Conservation (phyloP, 2,329 filamentous ascomycete species). For the Colletotrichum costaricense region DNA sequence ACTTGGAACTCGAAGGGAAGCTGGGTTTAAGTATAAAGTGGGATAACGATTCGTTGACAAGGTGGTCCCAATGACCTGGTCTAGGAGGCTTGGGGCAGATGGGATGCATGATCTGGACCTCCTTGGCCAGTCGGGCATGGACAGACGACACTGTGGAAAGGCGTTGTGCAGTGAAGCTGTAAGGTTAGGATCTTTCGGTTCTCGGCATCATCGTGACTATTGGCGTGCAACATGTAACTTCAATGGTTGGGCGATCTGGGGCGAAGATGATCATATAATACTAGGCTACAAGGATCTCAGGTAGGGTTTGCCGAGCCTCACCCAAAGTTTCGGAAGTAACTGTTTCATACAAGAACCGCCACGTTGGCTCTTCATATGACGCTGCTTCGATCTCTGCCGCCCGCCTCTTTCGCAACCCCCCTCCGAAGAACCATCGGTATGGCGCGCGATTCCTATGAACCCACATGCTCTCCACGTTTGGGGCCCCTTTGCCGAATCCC, state of each 20-base stretch:
- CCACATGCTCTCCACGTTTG: slow-evolving; percentile 28
- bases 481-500: background rate
- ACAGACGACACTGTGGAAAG: background rate
- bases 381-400: background rate
- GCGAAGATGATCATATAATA: background rate
- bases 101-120: slow-evolving; percentile 4
- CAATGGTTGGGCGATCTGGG: background rate
- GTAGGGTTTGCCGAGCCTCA: background rate
- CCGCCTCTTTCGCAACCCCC: background rate
- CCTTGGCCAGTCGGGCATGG: background rate
- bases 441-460: slow-evolving; percentile 1
- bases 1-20: slow-evolving; percentile 10
- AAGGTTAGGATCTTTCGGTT: background rate
- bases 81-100: slow-evolving; percentile 26
- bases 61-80: slow-evolving; percentile 31
- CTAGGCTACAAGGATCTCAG: slow-evolving; percentile 1
- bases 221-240: slow-evolving; percentile 6
- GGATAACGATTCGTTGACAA: slow-evolving; percentile 14
- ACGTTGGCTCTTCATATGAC: slow-evolving; percentile 25
- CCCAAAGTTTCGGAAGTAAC: slow-evolving; percentile 6
- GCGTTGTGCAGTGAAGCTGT: background rate
- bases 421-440: background rate
- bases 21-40: background rate
- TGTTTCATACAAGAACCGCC: slow-evolving; percentile 27
- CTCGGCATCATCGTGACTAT: slow-evolving; percentile 25